These are phyloP conservation scores for Talaromyces sp. DNA, from an alignment of 2,329 filamentous ascomycete species.

Conservation along the genomic window DNA sequence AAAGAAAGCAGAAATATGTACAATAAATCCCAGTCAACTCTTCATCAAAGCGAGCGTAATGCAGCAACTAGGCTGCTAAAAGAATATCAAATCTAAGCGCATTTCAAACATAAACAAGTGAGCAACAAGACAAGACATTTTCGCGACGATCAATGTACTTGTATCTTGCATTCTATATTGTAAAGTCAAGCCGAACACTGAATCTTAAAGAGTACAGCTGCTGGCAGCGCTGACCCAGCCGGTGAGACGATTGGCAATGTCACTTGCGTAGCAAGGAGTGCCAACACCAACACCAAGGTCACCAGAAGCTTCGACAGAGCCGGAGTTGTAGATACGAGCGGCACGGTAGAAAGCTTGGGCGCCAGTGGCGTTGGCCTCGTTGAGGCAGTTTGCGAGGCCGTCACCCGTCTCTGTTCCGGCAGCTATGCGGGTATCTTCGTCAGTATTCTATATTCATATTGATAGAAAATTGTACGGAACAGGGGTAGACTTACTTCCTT, in stretches of 20 bases:
- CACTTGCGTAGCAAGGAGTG: constrained; percentile 50
- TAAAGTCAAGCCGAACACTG: background rate
- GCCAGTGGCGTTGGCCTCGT: constrained; percentile 25
- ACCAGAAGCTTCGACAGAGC: constrained; percentile 25
- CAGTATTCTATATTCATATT: background rate
- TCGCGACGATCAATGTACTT: background rate
- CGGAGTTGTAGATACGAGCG: constrained; percentile 37
- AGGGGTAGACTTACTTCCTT: constrained; percentile 27
- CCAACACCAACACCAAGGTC: constrained; percentile 37
- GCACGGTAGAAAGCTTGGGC: constrained; percentile 23
- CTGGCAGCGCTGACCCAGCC: constrained; percentile 35
- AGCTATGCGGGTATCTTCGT: background rate
- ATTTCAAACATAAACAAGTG: background rate
- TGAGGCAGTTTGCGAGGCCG: constrained; percentile 36
- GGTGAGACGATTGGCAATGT: constrained; percentile 50
- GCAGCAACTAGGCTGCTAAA: background rate
- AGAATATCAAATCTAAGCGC: background rate
- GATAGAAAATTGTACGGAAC: background rate
- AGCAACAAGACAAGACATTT: background rate
- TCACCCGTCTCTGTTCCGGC: constrained; percentile 34
- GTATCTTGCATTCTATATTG: background rate
- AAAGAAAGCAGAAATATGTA: background rate
- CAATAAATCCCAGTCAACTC: background rate
- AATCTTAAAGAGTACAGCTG: constrained; percentile 6
- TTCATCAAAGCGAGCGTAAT: background rate